Base-by-base conservation (phyloP, 2,329 filamentous ascomycete species). In the Colletotrichum spaethianum region DNA sequence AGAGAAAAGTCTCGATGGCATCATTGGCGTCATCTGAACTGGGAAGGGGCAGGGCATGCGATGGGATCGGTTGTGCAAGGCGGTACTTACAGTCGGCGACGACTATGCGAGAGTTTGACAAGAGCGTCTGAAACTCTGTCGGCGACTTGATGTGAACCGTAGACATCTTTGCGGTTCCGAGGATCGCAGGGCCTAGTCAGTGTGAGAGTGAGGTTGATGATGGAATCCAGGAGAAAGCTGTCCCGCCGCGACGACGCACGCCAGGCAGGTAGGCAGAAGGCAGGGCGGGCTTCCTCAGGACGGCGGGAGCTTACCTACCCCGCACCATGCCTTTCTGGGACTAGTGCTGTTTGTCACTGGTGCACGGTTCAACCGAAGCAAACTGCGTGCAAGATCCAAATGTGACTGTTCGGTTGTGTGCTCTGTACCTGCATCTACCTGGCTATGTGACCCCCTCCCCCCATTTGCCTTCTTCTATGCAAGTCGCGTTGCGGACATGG, bases 71-170 rank as follows among this genome's bases (percentile, higher is more conserved):
- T 18, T 14, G 18, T n/a, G 26, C 11, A 44, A 53, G 63, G 59
- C 72, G 70, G 67, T 73, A 87, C 94, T 89, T 86, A 97, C 95
- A 98, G 84, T 98, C 94, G 78, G 93, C 92, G 66, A 98, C 92
- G 52, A 98, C 94, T 72, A 98, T 90, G 75, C 89, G 90, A 42
- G 93, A 95, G 67, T 88, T 90, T 73, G 89, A 88, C 73, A 98
- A 87, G 73, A 96, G 83, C 40, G 85, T 83, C 77, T 87, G 88
- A 78, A 97, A 92, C 79, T 96, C 91, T 77, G 86, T 85, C 75
- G 85, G 83, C 71, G 88, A 89, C 79, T 82, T 80, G 66, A 83
- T 82, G 64, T 72, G 56, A 63, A 62, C 59, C 33, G 63, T 73
- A 59, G 70, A 71, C 73, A 83, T 80, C 38, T 77, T 76, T 56